A percentile compares a stretch with the other conserved stretches of the same genome.
These are phyloP conservation scores for Colletotrichum euphorbiae DNA, from an alignment of 2,329 filamentous ascomycete genomes.

Conservation along the genomic window DNA sequence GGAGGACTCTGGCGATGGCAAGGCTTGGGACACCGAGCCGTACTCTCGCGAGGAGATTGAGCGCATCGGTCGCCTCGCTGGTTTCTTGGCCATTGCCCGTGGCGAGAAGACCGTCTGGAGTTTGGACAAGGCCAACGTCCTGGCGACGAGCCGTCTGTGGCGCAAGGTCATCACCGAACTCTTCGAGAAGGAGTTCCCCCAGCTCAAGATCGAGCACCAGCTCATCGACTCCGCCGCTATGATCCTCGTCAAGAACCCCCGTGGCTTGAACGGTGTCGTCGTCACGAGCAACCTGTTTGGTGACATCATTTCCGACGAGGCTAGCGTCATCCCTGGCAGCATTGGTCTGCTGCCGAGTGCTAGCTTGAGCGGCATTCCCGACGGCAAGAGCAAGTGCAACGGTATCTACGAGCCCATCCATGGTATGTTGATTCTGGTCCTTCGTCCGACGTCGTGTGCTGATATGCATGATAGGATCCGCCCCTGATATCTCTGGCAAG, in stretches of 20 bases:
- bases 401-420: slow-evolving; percentile 99
- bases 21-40: slow-evolving; percentile 85
- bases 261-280: slow-evolving; percentile 87
- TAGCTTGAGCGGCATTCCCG: slow-evolving; percentile 86
- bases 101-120: slow-evolving; percentile 79
- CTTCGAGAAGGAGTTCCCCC: slow-evolving; percentile 89
- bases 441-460: background rate
- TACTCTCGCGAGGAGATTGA: slow-evolving; percentile 90
- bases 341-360: slow-evolving; percentile 90
- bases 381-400: slow-evolving; percentile 86
- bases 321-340: slow-evolving; percentile 91
- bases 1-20: slow-evolving; percentile 80
- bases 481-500: slow-evolving; percentile 92
- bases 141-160: slow-evolving; percentile 92
- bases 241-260: slow-evolving; percentile 96
- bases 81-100: slow-evolving; percentile 80
- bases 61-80: slow-evolving; percentile 85
- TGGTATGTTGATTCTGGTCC: slow-evolving; percentile 62
- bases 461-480: slow-evolving; percentile 70
- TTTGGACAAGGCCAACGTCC: slow-evolving; percentile 96
- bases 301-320: slow-evolving; percentile 96
- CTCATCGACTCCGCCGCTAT: slow-evolving; percentile 97
- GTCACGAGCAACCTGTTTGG: slow-evolving; percentile 96
- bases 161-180: slow-evolving; percentile 86
- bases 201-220: slow-evolving; percentile 86